Base-by-base conservation (phyloP, 129 eudicot species). In the Dittrichia graveolens region DNA sequence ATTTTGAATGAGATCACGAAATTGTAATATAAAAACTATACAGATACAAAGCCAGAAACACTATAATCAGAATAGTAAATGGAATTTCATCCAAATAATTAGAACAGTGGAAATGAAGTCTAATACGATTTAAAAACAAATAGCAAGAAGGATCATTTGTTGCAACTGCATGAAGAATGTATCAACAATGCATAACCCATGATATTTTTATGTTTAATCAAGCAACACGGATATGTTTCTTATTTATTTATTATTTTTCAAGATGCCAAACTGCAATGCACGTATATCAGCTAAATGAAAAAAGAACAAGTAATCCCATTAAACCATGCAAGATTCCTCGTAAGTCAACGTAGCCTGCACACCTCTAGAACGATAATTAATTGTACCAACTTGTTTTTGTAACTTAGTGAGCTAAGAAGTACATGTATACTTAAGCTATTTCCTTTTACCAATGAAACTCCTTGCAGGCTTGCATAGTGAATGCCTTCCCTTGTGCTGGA, bases 21-120 rank as follows among this genome's bases (percentile, higher is more conserved):
- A 31, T 37, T 44, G 10, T 13, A 45, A 48, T 46, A 46, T 24
- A 24, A 24, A 24, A 24, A 24, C 31, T 24, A 24, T 66, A 45
- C 19, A 35, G 71, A 46, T 47, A 34, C 57, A 24, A 38, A 66
- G 47, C 53, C 53, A 65, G 54, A 65, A 64, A 65, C 34, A 52
- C 37, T 50, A 16, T 24, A 37, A 42, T 24, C 39, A 10, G 34
- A 47, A 46, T 31, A 34, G 7, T 67, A 24, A 67, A 24, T 24
- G 31, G 31, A 24, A 24, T 24, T 2, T 24, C 31, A 24, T 24
- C 31, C 31, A 24, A 24, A 24, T 24, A 24, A 24, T 24, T 2
- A 24, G 2, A 24, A 24, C 31, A 24, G 48, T 34, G 72, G 24
- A 34, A 19, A 50, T 50, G 31, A 50, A 58, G 6, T 34, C 34